phyloP scores from a whole-genome alignment of 805 yeast species.

The Jamesozyma hellenica region DNA sequence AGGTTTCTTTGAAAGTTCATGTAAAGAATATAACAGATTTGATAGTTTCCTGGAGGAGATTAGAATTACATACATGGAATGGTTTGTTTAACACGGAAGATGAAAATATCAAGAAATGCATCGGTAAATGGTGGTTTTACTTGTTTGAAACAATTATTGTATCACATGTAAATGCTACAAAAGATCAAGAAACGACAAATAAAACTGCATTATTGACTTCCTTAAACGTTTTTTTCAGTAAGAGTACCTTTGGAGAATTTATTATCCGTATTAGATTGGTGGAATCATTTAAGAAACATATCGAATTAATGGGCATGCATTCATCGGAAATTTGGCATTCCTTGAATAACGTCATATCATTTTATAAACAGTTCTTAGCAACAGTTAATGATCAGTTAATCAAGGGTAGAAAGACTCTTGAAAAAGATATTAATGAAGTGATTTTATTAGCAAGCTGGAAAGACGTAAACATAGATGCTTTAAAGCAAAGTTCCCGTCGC shows the following conservation, averaged over 20 bases:
- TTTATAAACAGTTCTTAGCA: constrained; percentile 56
- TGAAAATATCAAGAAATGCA: constrained; percentile 32
- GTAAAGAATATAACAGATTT: constrained; percentile 51
- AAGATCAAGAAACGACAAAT: constrained; percentile 10
- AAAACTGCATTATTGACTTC: constrained; percentile 38
- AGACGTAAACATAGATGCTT: constrained; percentile 86
- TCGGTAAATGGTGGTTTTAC: constrained; percentile 88
- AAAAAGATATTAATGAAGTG: constrained; percentile 74
- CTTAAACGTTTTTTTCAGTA: constrained; percentile 64
- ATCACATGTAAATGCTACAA: constrained; percentile 29
- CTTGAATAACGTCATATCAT: constrained; percentile 36
- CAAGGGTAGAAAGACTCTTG: constrained; percentile 43
- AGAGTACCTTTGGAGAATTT: constrained; percentile 70
- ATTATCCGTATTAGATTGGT: constrained; percentile 47
- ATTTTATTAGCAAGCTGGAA: constrained; percentile 93
- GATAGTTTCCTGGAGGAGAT: constrained; percentile 82
- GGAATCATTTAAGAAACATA: constrained; percentile 53
- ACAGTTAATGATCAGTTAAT: constrained; percentile 38
- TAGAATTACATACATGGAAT: constrained; percentile 83
- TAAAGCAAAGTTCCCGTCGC: constrained; percentile 84
- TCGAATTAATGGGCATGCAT: constrained; percentile 24
- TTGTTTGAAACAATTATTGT: constrained; percentile 71
- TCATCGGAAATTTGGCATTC: constrained; percentile 20
- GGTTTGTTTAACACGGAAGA: constrained; percentile 62
- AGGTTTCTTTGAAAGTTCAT: constrained; percentile 51